Conservation (phyloP, 768 basidiomycete genomes). For the Lactifluus pinguis region DNA sequence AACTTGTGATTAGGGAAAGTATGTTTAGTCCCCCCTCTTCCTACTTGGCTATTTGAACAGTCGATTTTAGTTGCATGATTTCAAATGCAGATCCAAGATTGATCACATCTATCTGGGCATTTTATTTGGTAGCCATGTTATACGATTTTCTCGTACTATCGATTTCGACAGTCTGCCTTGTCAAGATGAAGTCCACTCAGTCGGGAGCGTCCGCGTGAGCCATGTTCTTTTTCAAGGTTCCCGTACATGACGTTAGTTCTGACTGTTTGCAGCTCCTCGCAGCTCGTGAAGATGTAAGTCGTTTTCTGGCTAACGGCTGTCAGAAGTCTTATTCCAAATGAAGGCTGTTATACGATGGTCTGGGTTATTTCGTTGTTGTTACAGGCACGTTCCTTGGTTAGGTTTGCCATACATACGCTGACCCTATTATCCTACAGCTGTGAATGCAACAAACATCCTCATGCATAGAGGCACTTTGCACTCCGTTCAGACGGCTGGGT, state of each 20-base stretch:
- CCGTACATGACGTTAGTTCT: neutral
- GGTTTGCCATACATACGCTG: neutral
- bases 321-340: neutral
- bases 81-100: slow-evolving; percentile 19
- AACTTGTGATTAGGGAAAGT: slow-evolving; percentile 29
- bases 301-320: neutral
- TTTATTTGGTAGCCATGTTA: slow-evolving; percentile 48
- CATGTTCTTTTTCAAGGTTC: neutral
- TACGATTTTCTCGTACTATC: slow-evolving; percentile 47
- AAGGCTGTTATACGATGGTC: slow-evolving; percentile 61
- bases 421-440: slow-evolving; percentile 6
- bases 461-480: slow-evolving; percentile 19
- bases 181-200: slow-evolving; percentile 33
- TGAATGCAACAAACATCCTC: slow-evolving; percentile 23
- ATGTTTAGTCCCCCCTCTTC: slow-evolving; percentile 6
- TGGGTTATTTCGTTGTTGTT: slow-evolving; percentile 50
- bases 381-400: slow-evolving; percentile 28
- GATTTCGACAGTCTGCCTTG: slow-evolving; percentile 43
- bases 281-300: slow-evolving; percentile 23
- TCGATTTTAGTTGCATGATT: slow-evolving; percentile 39
- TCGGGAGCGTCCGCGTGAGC: slow-evolving; percentile 24
- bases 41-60: neutral
- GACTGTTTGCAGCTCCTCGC: slow-evolving; percentile 18
- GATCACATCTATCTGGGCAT: slow-evolving; percentile 41
- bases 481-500: slow-evolving; percentile 19